Percentiles rank a stretch among this genome's conserved stretches.
Conservation (phyloP, 2,329 filamentous ascomycete species). For the Moelleriella libera region DNA sequence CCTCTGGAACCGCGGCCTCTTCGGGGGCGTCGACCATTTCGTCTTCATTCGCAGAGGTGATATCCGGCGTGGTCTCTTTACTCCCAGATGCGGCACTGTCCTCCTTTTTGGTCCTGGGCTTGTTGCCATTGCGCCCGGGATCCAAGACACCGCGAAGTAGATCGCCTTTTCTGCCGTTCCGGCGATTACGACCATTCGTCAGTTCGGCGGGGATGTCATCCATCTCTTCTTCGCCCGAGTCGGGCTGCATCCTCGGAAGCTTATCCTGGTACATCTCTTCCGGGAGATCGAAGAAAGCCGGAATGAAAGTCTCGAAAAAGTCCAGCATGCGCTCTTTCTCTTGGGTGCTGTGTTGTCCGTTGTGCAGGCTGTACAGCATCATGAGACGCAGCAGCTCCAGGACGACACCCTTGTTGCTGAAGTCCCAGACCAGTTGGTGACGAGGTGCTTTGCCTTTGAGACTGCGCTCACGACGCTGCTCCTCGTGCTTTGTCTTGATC, state of each 20-base stretch:
- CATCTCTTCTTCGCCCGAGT: conserved; percentile 63
- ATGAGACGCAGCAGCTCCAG: conserved; percentile 47
- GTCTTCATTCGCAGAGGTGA: conserved; percentile 63
- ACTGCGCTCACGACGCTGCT: conserved; percentile 62
- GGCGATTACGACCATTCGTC: conserved; percentile 52
- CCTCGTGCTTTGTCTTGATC: conserved; percentile 85
- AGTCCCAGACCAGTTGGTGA: conserved; percentile 63
- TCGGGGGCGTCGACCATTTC: conserved; percentile 52
- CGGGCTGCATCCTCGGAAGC: conserved; percentile 54
- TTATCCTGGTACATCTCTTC: conserved; percentile 54
- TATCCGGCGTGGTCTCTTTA: conserved; percentile 80
- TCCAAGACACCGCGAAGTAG: conserved; percentile 80
- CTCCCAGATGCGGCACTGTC: conserved; percentile 65
- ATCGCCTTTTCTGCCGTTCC: conserved; percentile 64
- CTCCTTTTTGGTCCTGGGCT: conserved; percentile 59
- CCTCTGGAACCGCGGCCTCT: conserved; percentile 44
- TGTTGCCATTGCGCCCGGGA: conserved; percentile 56
- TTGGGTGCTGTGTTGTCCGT: conserved; percentile 54
- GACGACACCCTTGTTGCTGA: conserved; percentile 57
- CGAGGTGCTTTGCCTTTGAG: conserved; percentile 46
- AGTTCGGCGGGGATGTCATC: conserved; percentile 62
- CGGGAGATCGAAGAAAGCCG: conserved; percentile 62
- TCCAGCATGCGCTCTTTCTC: conserved; percentile 62
- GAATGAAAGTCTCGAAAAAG: conserved; percentile 65
- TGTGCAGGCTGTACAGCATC: conserved; percentile 51